A percentile compares a stretch with the other conserved stretches of the same genome.
Conservation (phyloP, 2,329 filamentous ascomycete species). For the Emergomyces africanus region DNA sequence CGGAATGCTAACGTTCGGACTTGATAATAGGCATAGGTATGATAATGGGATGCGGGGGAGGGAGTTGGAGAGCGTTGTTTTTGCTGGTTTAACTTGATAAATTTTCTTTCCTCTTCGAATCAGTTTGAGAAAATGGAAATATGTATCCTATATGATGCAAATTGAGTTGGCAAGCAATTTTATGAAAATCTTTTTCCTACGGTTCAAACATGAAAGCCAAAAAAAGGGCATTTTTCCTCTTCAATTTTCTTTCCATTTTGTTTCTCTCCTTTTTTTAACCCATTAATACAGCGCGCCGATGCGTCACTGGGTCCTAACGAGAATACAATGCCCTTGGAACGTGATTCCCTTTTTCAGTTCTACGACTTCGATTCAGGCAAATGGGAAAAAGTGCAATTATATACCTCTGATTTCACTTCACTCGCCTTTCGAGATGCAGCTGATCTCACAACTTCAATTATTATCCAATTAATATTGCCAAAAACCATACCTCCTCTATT, state of each 20-base stretch:
- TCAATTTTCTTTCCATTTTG: not conserved
- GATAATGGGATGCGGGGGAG: constrained; percentile 18
- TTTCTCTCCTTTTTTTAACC: not conserved
- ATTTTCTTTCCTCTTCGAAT: not conserved
- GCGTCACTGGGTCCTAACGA: not conserved
- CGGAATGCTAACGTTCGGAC: not conserved
- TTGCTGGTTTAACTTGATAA: constrained; percentile 1
- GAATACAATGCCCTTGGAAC: not conserved
- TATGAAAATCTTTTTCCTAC: constrained; percentile 14
- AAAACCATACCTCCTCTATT: not conserved
- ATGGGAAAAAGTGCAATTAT: not conserved
- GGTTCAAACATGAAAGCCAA: not conserved
- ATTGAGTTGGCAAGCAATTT: constrained; percentile 15
- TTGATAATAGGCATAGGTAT: constrained; percentile 8
- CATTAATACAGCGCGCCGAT: not conserved
- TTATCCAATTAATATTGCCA: not conserved
- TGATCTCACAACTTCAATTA: not conserved
- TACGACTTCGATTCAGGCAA: not conserved
- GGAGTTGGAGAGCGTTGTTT: constrained; percentile 4
- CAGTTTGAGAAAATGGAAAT: constrained; percentile 14
- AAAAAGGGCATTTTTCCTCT: not conserved
- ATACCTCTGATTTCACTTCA: too few relatives aligned
- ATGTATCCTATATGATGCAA: constrained; percentile 31
- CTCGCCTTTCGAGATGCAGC: not conserved
- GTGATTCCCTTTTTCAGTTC: not conserved